Percentiles rank a stretch among this genome's conserved stretches.
Evolutionary conservation across 176 grass and related monocot genomes (phyloP).

Genomic region (Carex myosuroides): DNA sequence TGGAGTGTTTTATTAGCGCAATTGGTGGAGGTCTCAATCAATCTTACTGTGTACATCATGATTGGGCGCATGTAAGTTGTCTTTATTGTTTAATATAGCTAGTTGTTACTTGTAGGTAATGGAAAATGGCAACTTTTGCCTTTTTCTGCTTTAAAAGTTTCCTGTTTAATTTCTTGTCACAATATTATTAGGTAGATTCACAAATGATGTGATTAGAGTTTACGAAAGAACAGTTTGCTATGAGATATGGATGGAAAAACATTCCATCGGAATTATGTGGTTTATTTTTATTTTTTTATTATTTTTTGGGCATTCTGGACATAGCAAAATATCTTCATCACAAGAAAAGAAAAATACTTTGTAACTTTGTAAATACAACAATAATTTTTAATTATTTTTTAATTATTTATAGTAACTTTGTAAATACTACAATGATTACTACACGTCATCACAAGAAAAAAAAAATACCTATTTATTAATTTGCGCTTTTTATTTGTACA

Average conservation of each 20-base stretch:
- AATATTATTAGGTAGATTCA: conserved; percentile 6
- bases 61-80: conserved; percentile 21
- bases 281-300: background rate
- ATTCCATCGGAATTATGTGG: background rate
- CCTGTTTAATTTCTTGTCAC: background rate
- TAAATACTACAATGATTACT: background rate
- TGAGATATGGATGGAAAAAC: background rate
- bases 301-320: background rate
- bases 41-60: conserved; percentile 23
- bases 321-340: background rate
- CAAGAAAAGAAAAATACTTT: too few species aligned
- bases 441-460: background rate
- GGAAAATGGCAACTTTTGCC: conserved; percentile 16
- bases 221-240: background rate
- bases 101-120: conserved; percentile 31
- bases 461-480: background rate
- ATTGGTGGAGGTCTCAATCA: conserved; percentile 31
- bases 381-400: too few species aligned
- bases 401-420: background rate
- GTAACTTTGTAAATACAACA: background rate
- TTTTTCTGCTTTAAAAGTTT: conserved; percentile 2
- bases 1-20: conserved; percentile 20
- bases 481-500: too few species aligned
- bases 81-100: conserved; percentile 13
- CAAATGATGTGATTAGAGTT: background rate